Conservation (phyloP, 148 eudicot species). For the Diospyros lotus region DNA sequence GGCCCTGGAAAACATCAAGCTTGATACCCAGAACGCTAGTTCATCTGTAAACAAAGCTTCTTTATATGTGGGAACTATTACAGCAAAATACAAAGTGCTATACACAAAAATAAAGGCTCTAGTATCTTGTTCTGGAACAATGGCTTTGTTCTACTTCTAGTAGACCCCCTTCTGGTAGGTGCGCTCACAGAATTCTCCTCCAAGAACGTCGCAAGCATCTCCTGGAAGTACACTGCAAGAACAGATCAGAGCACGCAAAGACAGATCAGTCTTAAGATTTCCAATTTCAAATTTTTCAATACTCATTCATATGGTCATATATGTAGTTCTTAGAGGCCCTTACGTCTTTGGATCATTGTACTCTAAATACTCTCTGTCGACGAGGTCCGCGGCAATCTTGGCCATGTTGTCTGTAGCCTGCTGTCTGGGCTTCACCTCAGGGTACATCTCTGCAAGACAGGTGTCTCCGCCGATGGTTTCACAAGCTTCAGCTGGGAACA, state of each 20-base stretch:
- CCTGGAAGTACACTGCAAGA: constrained; percentile 48
- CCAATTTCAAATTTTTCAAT: neutral
- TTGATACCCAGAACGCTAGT: no score
- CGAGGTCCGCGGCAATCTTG: constrained; percentile 12
- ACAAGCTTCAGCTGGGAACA: constrained; percentile 79
- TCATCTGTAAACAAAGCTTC: no score
- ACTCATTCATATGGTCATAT: neutral
- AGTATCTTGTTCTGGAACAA: no score
- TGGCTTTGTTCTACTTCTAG: constrained; percentile 7
- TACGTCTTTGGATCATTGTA: constrained; percentile 54
- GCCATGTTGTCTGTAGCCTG: constrained; percentile 8
- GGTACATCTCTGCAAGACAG: constrained; percentile 45
- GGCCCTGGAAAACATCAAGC: no score
- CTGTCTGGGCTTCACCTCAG: constrained; percentile 45
- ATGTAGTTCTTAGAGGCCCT: neutral
- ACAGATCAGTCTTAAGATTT: no score
- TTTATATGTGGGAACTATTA: no score
- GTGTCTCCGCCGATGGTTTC: constrained; percentile 58
- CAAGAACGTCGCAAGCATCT: constrained; percentile 74
- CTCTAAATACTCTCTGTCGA: constrained; percentile 63
- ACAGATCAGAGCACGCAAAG: no score
- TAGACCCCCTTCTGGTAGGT: constrained; percentile 36
- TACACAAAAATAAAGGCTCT: neutral
- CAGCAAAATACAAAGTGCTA: no score
- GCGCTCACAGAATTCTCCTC: constrained; percentile 69